These are phyloP conservation scores for Conringia planisiliqua DNA, from an alignment of 345 rosid species.

Conservation along the genomic window DNA sequence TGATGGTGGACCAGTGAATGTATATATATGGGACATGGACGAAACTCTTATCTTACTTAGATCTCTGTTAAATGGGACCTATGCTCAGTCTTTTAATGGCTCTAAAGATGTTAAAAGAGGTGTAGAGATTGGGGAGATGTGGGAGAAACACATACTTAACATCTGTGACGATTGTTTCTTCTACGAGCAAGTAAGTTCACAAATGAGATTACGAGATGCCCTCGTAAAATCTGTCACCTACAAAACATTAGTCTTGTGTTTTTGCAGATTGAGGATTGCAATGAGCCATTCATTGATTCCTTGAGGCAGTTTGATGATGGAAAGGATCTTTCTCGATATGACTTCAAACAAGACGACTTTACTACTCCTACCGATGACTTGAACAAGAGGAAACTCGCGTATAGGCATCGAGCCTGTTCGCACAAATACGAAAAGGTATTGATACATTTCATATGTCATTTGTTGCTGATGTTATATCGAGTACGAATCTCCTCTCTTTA, in stretches of 20 bases:
- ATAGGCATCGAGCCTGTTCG: conserved; percentile 61
- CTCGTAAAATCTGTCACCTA: neutral
- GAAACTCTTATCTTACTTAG: conserved; percentile 89
- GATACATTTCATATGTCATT: neutral
- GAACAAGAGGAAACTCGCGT: conserved; percentile 69
- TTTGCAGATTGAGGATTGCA: conserved; percentile 74
- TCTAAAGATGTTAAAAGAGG: conserved; percentile 66
- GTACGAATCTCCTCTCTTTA: neutral
- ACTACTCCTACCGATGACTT: conserved; percentile 51
- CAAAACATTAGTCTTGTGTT: neutral
- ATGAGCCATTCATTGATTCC: conserved; percentile 65
- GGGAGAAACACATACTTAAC: conserved; percentile 79
- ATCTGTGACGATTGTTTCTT: conserved; percentile 69
- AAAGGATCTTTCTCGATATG: conserved; percentile 60
- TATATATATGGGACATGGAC: conserved; percentile 88
- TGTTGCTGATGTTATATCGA: neutral
- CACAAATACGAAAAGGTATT: conserved; percentile 60
- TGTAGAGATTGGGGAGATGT: conserved; percentile 64
- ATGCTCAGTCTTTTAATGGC: conserved; percentile 51
- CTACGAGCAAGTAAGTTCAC: conserved; percentile 62
- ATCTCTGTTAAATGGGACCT: conserved; percentile 68
- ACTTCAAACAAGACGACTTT: conserved; percentile 61
- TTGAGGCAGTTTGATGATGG: conserved; percentile 67
- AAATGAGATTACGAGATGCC: neutral
- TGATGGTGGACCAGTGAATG: conserved; percentile 41